Evolutionary conservation across 1,284 basidiomycete genomes (phyloP).

Genomic region (Papiliotrema laurentii): DNA sequence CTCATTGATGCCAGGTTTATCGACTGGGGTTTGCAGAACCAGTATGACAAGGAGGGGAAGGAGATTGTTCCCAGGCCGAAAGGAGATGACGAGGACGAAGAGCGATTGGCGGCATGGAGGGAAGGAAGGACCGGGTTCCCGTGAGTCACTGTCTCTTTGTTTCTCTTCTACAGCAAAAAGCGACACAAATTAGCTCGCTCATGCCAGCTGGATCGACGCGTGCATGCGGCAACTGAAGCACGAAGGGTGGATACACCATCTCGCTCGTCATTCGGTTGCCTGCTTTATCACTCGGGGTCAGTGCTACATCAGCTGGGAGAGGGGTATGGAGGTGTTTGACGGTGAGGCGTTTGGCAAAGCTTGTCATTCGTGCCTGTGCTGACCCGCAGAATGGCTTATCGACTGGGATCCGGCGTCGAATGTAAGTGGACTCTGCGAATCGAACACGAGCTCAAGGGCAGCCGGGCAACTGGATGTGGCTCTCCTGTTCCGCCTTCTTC

Average conservation of each 20-base stretch:
- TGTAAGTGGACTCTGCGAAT: slow-evolving; percentile 16
- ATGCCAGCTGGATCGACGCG: slow-evolving; percentile 46
- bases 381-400: slow-evolving; percentile 39
- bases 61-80: slow-evolving; percentile 46
- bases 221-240: slow-evolving; percentile 51
- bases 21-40: slow-evolving; percentile 50
- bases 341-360: slow-evolving; percentile 22
- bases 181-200: not conserved
- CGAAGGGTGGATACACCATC: slow-evolving; percentile 54
- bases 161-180: too few species aligned
- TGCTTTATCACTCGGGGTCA: slow-evolving; percentile 56
- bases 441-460: slow-evolving; percentile 6
- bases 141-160: slow-evolving; percentile 38
- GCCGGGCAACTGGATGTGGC: slow-evolving; percentile 54
- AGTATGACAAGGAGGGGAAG: slow-evolving; percentile 46
- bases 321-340: slow-evolving; percentile 56
- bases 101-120: slow-evolving; percentile 48
- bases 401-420: slow-evolving; percentile 51
- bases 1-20: slow-evolving; percentile 33
- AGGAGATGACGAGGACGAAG: slow-evolving; percentile 46
- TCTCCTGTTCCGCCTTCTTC: slow-evolving; percentile 52
- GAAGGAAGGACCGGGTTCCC: slow-evolving; percentile 53
- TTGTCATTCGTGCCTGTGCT: not conserved
- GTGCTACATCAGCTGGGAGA: slow-evolving; percentile 57
- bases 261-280: slow-evolving; percentile 55